These are phyloP conservation scores for Fragaria vesca DNA, from an alignment of 306 rosid species.

Conservation along the genomic window DNA sequence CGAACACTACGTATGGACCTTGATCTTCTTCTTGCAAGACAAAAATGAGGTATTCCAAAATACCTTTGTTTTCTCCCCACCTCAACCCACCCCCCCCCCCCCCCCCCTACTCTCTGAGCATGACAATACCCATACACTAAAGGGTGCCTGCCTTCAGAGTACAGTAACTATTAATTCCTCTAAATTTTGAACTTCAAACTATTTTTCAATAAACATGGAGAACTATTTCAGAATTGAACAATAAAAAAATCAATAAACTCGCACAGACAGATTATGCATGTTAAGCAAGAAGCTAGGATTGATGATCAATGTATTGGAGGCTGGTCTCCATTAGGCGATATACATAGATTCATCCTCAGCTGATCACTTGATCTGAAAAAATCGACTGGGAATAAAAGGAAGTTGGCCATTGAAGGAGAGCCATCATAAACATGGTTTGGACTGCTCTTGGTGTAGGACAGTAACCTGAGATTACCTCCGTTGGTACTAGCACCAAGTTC, in stretches of 20 bases:
- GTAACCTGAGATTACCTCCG: slow-evolving; percentile 29
- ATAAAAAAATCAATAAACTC: background rate
- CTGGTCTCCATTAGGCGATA: slow-evolving; percentile 3
- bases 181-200: background rate
- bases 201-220: background rate
- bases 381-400: slow-evolving; percentile 44
- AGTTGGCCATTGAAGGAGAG: slow-evolving; percentile 23
- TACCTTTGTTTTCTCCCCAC: too few relatives aligned
- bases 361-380: slow-evolving; percentile 27
- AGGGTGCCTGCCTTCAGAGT: background rate
- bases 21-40: background rate
- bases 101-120: background rate
- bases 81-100: too few relatives aligned
- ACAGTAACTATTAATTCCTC: background rate
- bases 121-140: background rate
- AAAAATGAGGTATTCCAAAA: background rate
- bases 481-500: slow-evolving; percentile 37
- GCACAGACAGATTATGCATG: background rate
- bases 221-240: too few relatives aligned
- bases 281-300: background rate
- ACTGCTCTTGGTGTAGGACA: slow-evolving; percentile 38
- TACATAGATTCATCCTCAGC: slow-evolving; percentile 45
- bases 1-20: background rate
- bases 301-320: background rate
- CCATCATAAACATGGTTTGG: slow-evolving; percentile 22